Percentiles rank a stretch among this genome's conserved stretches.
phyloP scores from a whole-genome alignment of 1,139 yeast species.

The Zygoascus sp. region DNA sequence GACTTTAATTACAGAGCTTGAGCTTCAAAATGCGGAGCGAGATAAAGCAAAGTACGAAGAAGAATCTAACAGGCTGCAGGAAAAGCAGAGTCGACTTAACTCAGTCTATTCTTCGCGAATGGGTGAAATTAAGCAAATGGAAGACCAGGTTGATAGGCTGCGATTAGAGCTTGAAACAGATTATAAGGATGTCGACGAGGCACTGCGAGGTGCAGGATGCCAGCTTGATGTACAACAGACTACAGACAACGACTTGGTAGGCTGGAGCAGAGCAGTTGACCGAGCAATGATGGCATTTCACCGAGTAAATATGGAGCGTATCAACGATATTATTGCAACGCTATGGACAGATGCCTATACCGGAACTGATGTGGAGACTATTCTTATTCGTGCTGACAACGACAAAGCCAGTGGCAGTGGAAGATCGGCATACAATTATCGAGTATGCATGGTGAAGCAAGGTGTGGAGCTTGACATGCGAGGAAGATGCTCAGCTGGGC shows the following conservation, averaged over 20 bases:
- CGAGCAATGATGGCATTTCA: conserved; percentile 93
- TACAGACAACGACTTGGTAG: conserved; percentile 79
- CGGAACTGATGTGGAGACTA: conserved; percentile 93
- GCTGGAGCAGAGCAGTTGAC: conserved; percentile 82
- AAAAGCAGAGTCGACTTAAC: conserved; percentile 52
- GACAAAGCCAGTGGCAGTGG: conserved; percentile 51
- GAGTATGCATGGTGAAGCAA: conserved; percentile 93
- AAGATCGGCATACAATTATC: conserved; percentile 71
- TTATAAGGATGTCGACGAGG: conserved; percentile 59
- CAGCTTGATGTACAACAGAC: conserved; percentile 70
- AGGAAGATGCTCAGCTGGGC: conserved; percentile 98
- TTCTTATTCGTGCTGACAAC: conserved; percentile 77
- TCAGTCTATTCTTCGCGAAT: conserved; percentile 69
- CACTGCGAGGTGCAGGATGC: conserved; percentile 68
- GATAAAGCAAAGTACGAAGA: conserved; percentile 61
- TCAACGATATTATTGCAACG: conserved; percentile 81
- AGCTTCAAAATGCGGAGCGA: conserved; percentile 59
- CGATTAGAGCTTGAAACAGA: conserved; percentile 62
- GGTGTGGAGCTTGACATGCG: conserved; percentile 95
- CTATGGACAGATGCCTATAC: conserved; percentile 92
- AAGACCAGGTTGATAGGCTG: conserved; percentile 60
- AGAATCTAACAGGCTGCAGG: conserved; percentile 52
- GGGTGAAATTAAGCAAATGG: conserved; percentile 83
- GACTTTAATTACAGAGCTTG: conserved; percentile 40
- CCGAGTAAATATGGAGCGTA: conserved; percentile 85